Evolutionary conservation across 73 alveolate genomes (phyloP), one percentile per base, ranked within the genome.

Genomic region (Symbiodinium natans): DNA sequence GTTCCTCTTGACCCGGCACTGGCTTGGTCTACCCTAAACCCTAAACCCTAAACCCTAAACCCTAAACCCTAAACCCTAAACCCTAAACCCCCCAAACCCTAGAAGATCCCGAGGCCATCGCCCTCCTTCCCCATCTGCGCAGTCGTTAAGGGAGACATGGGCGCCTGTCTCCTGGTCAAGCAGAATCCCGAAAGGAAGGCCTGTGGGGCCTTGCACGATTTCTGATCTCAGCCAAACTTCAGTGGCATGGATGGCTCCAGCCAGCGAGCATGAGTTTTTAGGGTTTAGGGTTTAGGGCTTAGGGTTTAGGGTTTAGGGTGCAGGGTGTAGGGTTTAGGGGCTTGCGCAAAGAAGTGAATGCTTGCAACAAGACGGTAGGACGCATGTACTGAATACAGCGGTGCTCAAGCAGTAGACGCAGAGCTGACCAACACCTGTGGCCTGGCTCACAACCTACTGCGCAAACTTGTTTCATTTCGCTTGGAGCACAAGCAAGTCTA

Each of bases 131-230:
- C 38, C 31, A 75, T 86, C 93, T 15, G 83, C 52, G 39, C 93
- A 75, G 56, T 86, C 93, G 83, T 86, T 74, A 38, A 86, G 36
- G 31, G 93, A 48, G 41, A 86, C 83, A 43, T 75, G 40, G 40
- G 93, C 93, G 17, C 93, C 93, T 34, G 93, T 86, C 93, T 86
- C 93, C 93, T 86, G 40, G 25, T 23, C 38, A 73, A n/a, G 77
- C 77, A 19, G 8, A 27, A 27, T 13, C 59, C 59, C 59, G 59
- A 13, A 13, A 46, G n/a, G n/a, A n/a, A 13, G 34, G 34, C 34
- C 77, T 17, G 77, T 33, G 77, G 23, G 77, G 77, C 77, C 23
- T 33, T 59, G 77, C 77, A 17, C 77, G 6, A 59, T n/a, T n/a
- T 59, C 77, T 27, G 77, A 11, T 27, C n/a, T 59, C 77, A 59